These are phyloP conservation scores for Acanthamoeba polyphaga DNA, from an alignment of 208 protist genomes.

Conservation along the genomic window DNA sequence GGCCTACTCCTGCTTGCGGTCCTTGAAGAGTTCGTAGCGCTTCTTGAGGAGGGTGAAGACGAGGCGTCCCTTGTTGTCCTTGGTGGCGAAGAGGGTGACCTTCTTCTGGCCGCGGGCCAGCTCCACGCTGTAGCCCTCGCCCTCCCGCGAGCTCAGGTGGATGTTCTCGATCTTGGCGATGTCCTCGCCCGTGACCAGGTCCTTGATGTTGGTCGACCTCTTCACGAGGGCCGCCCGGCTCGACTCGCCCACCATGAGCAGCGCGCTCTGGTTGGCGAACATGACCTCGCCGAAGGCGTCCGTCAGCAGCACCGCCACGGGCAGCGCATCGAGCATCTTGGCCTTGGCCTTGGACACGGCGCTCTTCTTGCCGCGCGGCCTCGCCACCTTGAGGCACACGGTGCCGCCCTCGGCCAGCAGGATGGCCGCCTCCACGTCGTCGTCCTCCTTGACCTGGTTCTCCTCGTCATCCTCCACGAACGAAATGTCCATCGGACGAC, in stretches of 20 bases:
- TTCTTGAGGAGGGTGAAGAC: slow-evolving; percentile 55
- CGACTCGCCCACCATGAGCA: neutral
- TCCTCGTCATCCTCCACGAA: slow-evolving; percentile 41
- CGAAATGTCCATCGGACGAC: neutral
- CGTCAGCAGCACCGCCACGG: slow-evolving; percentile 4
- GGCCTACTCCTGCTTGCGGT: slow-evolving; percentile 18
- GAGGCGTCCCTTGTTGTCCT: slow-evolving; percentile 36
- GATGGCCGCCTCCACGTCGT: slow-evolving; percentile 45
- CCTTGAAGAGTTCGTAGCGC: slow-evolving; percentile 11
- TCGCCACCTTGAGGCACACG: slow-evolving; percentile 20
- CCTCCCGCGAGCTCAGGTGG: neutral
- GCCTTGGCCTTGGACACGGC: neutral
- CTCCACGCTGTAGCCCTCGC: slow-evolving; percentile 41
- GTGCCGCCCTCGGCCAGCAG: slow-evolving; percentile 25
- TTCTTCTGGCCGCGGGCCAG: slow-evolving; percentile 1
- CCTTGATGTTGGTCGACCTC: neutral
- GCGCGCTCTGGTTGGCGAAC: slow-evolving; percentile 39
- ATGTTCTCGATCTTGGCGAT: slow-evolving; percentile 35
- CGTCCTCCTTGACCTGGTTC: slow-evolving; percentile 26
- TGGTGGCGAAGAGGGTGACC: slow-evolving; percentile 20
- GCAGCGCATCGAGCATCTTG: neutral
- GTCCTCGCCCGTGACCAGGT: slow-evolving; percentile 16
- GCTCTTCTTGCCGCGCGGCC: neutral
- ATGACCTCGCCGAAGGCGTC: slow-evolving; percentile 13
- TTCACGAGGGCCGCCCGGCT: neutral